Evolutionary conservation across 1,284 basidiomycete species (phyloP).

Genomic region (Sphaerobolus stellatus): DNA sequence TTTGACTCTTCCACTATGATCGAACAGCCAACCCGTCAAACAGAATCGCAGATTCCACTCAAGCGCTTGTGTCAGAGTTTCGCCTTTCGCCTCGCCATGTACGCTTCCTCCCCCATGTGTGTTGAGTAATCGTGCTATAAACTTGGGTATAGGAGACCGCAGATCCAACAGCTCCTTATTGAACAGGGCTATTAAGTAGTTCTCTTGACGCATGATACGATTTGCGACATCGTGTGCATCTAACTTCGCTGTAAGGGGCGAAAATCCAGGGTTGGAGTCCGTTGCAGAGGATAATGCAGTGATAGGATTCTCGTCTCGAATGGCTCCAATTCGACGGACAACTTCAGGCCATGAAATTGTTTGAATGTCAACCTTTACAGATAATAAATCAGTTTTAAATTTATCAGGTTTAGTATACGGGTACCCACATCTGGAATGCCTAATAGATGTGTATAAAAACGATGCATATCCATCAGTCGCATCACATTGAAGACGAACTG

Average conservation of each 20-base stretch:
- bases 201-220: constrained; percentile 96
- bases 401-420: constrained; percentile 26
- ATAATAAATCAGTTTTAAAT: background rate
- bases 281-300: constrained; percentile 76
- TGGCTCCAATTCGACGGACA: constrained; percentile 83
- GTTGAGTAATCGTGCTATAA: constrained; percentile 50
- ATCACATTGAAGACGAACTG: constrained; percentile 65
- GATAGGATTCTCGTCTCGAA: constrained; percentile 87
- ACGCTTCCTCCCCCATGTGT: constrained; percentile 34
- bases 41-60: constrained; percentile 98
- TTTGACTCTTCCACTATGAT: constrained; percentile 81
- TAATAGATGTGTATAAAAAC: constrained; percentile 81
- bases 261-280: constrained; percentile 44
- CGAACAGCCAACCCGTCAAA: constrained; percentile 92
- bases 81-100: constrained; percentile 54
- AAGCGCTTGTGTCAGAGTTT: constrained; percentile 81
- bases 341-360: constrained; percentile 97
- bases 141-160: constrained; percentile 70
- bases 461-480: constrained; percentile 87
- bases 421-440: constrained; percentile 77
- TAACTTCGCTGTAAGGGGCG: constrained; percentile 64
- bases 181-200: constrained; percentile 96
- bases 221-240: constrained; percentile 98
- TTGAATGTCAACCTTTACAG: constrained; percentile 84
- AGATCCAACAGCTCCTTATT: constrained; percentile 95